Conservation (phyloP, 306 rosid species). For the Trifolium pratense region DNA sequence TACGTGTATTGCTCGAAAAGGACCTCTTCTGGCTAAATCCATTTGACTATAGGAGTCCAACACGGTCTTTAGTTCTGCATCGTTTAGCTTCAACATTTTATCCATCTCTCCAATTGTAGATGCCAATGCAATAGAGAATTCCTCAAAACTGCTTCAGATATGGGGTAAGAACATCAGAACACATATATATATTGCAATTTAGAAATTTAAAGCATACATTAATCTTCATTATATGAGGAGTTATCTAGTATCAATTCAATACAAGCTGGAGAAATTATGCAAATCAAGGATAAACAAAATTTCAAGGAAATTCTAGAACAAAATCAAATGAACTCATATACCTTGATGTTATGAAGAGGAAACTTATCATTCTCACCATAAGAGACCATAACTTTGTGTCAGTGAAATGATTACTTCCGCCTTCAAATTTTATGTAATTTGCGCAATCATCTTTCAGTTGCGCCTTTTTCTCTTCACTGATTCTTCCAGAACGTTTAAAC, state of each 20-base stretch:
- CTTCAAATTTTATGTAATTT: conserved; percentile 39
- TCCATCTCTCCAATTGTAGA: conserved; percentile 69
- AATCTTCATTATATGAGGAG: no score
- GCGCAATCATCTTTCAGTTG: conserved; percentile 43
- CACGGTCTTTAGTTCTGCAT: conserved; percentile 50
- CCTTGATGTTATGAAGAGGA: conserved; percentile 84
- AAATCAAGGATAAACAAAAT: neutral
- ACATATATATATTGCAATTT: conserved; percentile 17
- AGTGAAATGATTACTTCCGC: conserved; percentile 36
- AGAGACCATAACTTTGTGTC: conserved; percentile 68
- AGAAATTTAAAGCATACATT: conserved; percentile 3
- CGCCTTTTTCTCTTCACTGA: conserved; percentile 35
- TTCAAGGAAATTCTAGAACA: neutral
- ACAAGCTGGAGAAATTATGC: no score
- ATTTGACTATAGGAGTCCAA: conserved; percentile 76
- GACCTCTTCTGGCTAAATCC: conserved; percentile 78
- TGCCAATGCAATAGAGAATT: conserved; percentile 67
- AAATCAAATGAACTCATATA: conserved; percentile 44
- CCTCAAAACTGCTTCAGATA: conserved; percentile 62
- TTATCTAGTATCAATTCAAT: no score
- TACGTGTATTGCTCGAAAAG: conserved; percentile 77
- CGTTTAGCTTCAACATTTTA: conserved; percentile 71
- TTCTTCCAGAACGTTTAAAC: conserved; percentile 52
- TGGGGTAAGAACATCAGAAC: conserved; percentile 31
- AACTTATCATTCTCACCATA: conserved; percentile 69